phyloP scores from a whole-genome alignment of 208 protist species.

The Leptomonas pyrrhocoris region DNA sequence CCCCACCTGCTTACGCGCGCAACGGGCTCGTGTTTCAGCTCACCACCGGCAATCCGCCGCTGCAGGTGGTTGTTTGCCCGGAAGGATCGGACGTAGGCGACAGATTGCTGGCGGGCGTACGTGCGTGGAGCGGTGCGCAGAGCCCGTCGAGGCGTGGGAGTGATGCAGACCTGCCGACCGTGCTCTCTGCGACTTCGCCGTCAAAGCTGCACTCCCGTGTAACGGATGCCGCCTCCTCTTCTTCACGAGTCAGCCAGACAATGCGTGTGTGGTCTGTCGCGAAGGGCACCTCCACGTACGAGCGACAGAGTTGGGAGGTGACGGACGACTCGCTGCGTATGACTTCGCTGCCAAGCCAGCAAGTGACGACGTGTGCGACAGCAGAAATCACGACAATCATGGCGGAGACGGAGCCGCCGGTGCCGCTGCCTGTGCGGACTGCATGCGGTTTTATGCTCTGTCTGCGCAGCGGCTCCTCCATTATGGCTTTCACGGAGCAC shows the following conservation, averaged over 20 bases:
- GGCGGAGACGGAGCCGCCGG: conserved; percentile 21
- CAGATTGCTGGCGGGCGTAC: conserved; percentile 36
- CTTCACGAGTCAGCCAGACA: background rate
- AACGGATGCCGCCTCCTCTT: background rate
- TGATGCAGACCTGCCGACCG: background rate
- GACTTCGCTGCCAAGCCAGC: background rate
- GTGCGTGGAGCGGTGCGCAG: conserved; percentile 21
- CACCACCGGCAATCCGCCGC: conserved; percentile 32
- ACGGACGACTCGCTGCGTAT: conserved; percentile 6
- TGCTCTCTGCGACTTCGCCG: background rate
- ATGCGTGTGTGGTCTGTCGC: background rate
- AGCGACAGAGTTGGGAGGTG: conserved; percentile 22
- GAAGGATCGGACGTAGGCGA: conserved; percentile 37
- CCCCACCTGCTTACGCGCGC: conserved; percentile 38
- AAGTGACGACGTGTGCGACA: conserved; percentile 2
- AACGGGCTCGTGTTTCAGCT: conserved; percentile 59
- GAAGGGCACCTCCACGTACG: conserved; percentile 5
- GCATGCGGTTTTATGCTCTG: conserved; percentile 23
- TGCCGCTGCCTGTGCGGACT: conserved; percentile 8
- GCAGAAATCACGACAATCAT: conserved; percentile 12
- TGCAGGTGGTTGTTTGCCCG: conserved; percentile 56
- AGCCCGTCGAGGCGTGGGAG: background rate
- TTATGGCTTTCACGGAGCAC: conserved; percentile 24
- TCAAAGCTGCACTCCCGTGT: background rate
- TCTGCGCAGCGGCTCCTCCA: conserved; percentile 5